A percentile compares a stretch with the other conserved stretches of the same genome.
Evolutionary conservation across 257 asterid species (phyloP).

Genomic region (Asclepias syriaca): DNA sequence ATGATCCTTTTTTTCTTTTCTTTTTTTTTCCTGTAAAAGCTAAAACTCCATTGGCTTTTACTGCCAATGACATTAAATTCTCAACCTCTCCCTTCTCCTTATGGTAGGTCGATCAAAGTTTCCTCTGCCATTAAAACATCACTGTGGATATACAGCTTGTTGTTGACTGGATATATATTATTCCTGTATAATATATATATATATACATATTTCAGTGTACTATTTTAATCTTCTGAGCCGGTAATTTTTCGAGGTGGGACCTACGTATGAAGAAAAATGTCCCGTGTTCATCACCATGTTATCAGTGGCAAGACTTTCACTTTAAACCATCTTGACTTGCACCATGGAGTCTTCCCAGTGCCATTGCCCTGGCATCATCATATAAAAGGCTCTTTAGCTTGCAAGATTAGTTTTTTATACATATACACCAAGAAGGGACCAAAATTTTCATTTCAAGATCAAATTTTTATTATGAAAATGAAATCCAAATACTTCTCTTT

Average conservation of each 20-base stretch:
- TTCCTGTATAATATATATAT: background rate
- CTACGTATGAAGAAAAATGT: slow-evolving; percentile 16
- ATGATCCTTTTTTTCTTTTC: background rate
- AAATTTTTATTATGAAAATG: slow-evolving; percentile 12
- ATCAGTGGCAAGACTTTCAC: background rate
- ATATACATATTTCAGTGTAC: no score
- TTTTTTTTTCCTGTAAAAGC: background rate
- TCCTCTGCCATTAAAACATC: background rate
- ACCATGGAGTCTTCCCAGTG: background rate
- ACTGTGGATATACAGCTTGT: background rate
- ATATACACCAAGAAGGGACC: background rate
- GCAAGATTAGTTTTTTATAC: no score
- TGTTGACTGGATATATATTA: background rate
- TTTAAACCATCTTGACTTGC: background rate
- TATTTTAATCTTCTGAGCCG: no score
- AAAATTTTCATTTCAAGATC: background rate
- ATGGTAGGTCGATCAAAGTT: no score
- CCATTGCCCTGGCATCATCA: background rate
- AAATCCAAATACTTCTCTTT: slow-evolving; percentile 15
- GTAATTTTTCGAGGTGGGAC: slow-evolving; percentile 19
- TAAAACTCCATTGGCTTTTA: background rate
- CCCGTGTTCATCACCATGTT: background rate
- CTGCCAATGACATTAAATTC: background rate
- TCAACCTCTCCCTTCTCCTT: background rate
- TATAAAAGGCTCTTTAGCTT: background rate